A percentile compares a stretch with the other conserved stretches of the same genome.
Evolutionary conservation across 1,139 yeast species (phyloP).

Genomic region (Pichia sp.): DNA sequence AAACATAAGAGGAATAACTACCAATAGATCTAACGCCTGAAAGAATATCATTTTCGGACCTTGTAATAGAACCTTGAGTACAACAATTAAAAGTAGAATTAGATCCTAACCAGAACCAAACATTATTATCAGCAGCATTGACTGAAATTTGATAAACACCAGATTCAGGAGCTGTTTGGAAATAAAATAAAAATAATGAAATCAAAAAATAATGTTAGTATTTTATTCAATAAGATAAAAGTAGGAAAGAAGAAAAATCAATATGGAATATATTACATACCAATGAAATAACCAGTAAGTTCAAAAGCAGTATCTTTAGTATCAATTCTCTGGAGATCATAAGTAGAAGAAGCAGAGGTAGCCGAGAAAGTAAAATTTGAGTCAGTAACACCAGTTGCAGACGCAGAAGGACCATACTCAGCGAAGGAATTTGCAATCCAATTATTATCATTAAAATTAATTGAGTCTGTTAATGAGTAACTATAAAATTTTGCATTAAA

Average conservation of each 20-base stretch:
- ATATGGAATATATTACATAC: not conserved
- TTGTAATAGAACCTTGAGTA: slow-evolving; percentile 3
- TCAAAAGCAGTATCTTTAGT: not conserved
- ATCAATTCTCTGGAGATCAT: not conserved
- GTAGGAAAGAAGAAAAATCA: not conserved
- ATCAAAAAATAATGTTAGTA: slow-evolving; percentile 1
- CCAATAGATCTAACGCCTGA: slow-evolving; percentile 8
- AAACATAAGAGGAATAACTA: slow-evolving; percentile 15
- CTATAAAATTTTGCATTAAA: slow-evolving; percentile 4
- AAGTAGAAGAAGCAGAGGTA: not conserved
- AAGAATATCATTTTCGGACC: slow-evolving; percentile 8
- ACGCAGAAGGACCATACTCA: not conserved
- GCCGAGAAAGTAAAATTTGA: slow-evolving; percentile 2
- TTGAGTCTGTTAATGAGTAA: not conserved
- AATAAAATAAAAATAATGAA: not conserved
- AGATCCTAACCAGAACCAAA: slow-evolving; percentile 21
- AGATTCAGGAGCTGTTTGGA: slow-evolving; percentile 14
- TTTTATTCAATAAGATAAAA: not conserved
- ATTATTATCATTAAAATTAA: not conserved
- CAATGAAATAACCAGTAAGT: slow-evolving; percentile 2
- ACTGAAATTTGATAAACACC: slow-evolving; percentile 24
- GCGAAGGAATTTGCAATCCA: slow-evolving; percentile 1
- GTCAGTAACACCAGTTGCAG: slow-evolving; percentile 4
- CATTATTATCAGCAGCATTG: slow-evolving; percentile 22
- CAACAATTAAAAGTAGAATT: slow-evolving; percentile 28